Evolutionary conservation across 257 asterid genomes (phyloP).

Genomic region (Salvia hispanica): DNA sequence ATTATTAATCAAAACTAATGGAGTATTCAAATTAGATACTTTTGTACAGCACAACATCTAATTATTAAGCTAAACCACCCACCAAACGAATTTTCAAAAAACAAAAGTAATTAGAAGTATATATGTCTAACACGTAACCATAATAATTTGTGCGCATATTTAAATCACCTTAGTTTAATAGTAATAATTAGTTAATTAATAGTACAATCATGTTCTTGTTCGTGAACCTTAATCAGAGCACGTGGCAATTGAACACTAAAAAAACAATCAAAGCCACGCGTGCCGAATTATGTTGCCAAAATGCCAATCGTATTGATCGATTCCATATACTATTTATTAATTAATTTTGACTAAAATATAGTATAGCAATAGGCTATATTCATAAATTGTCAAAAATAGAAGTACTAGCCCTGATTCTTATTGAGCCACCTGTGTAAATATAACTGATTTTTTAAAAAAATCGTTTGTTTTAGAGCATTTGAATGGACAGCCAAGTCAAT

Average conservation of each 20-base stretch:
- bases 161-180: no score
- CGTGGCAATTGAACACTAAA: background rate
- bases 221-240: slow-evolving; percentile 23
- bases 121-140: slow-evolving; percentile 14
- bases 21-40: slow-evolving; percentile 22
- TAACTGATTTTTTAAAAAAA: no score
- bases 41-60: slow-evolving; percentile 4
- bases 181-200: background rate
- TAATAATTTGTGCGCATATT: slow-evolving; percentile 3
- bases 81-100: background rate
- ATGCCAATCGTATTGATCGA: background rate
- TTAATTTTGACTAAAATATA: background rate
- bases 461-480: background rate
- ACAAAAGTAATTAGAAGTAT: background rate
- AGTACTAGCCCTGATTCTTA: background rate
- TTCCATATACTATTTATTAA: background rate
- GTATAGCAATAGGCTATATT: no score
- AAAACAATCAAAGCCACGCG: background rate
- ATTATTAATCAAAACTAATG: slow-evolving; percentile 4
- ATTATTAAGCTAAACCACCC: background rate
- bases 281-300: background rate
- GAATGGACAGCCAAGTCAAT: no score
- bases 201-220: background rate
- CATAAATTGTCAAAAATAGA: background rate
- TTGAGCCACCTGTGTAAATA: background rate